phyloP scores from a whole-genome alignment of 2,329 filamentous ascomycete species.

The Pyrenochaeta sp. region DNA sequence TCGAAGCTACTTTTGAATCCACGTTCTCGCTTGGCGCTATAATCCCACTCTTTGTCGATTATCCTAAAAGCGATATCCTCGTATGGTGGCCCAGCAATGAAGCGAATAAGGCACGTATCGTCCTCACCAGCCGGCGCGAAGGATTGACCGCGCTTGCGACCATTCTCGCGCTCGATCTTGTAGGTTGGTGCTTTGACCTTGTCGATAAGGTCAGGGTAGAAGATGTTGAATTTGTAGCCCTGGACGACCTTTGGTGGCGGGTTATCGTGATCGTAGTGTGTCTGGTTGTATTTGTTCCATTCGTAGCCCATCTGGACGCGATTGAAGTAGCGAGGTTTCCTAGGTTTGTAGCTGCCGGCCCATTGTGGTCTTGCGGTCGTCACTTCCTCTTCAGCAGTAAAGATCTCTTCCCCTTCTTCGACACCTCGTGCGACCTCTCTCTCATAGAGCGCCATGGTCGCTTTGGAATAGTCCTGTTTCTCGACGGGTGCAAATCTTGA shows the following conservation, averaged over 20 bases:
- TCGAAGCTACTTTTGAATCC: conserved; percentile 98
- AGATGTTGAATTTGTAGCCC: conserved; percentile 99
- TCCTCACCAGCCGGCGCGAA: conserved; percentile 94
- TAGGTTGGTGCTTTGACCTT: conserved; percentile 94
- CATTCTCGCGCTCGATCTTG: conserved; percentile 92
- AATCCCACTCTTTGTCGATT: conserved; percentile 99
- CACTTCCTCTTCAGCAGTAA: conserved; percentile 86
- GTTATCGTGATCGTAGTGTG: conserved; percentile 98
- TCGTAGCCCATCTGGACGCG: conserved; percentile 99
- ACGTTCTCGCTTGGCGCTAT: conserved; percentile 91
- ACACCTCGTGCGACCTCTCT: conserved; percentile 94
- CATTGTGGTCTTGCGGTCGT: conserved; percentile 74
- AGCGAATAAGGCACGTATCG: conserved; percentile 95
- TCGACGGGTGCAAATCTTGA: conserved; percentile 74
- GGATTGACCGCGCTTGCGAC: conserved; percentile 86
- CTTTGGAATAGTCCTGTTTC: conserved; percentile 84
- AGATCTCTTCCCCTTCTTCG: conserved; percentile 94
- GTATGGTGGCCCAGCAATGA: conserved; percentile 94
- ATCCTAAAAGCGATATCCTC: conserved; percentile 97
- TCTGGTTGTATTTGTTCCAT: conserved; percentile 99
- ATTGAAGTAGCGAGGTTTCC: conserved; percentile 97
- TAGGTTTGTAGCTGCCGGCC: conserved; percentile 83
- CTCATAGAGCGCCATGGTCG: conserved; percentile 88
- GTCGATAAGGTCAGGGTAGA: conserved; percentile 97
- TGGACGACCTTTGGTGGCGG: conserved; percentile 98